Evolutionary conservation across 2,329 filamentous ascomycete species (phyloP).

Genomic region (Esteya vermicola): DNA sequence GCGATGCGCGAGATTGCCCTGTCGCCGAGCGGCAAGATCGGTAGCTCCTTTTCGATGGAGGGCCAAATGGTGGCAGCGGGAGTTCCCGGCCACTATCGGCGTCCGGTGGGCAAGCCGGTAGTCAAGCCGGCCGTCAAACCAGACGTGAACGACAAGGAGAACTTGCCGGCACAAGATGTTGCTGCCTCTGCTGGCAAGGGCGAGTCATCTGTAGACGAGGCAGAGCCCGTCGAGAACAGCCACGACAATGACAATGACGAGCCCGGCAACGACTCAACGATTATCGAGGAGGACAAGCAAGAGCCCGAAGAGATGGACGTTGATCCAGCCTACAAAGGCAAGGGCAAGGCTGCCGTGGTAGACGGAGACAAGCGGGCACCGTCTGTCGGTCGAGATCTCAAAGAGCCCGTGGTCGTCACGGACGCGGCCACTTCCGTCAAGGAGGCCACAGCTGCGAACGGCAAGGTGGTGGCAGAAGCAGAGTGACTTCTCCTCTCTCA

Average conservation of each 20-base stretch:
- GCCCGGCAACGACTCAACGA: slow-evolving; percentile 1
- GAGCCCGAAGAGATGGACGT: background rate
- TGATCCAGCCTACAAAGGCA: background rate
- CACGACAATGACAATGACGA: slow-evolving; percentile 5
- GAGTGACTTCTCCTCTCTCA: too few species aligned
- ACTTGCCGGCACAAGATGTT: too few species aligned
- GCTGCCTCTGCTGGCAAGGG: too few species aligned
- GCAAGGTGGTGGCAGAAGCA: background rate
- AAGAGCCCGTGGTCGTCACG: too few species aligned
- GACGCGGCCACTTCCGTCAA: background rate
- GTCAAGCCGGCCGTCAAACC: slow-evolving; percentile 13
- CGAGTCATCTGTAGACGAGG: too few species aligned
- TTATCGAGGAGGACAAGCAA: slow-evolving; percentile 1
- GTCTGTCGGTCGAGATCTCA: too few species aligned
- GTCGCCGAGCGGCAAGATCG: slow-evolving; percentile 19
- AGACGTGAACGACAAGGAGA: slow-evolving; percentile 33
- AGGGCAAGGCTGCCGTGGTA: too few species aligned
- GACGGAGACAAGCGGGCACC: too few species aligned
- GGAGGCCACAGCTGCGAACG: background rate
- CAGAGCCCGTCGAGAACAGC: background rate
- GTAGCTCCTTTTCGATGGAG: slow-evolving; percentile 16
- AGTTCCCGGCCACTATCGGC: slow-evolving; percentile 8
- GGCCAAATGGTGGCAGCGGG: slow-evolving; percentile 9
- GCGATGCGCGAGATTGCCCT: slow-evolving; percentile 37
- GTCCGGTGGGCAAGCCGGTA: slow-evolving; percentile 6